A percentile compares a stretch with the other conserved stretches of the same genome.
phyloP scores from a whole-genome alignment of 2,329 filamentous ascomycete genomes.

The Dactylella cylindrospora region DNA sequence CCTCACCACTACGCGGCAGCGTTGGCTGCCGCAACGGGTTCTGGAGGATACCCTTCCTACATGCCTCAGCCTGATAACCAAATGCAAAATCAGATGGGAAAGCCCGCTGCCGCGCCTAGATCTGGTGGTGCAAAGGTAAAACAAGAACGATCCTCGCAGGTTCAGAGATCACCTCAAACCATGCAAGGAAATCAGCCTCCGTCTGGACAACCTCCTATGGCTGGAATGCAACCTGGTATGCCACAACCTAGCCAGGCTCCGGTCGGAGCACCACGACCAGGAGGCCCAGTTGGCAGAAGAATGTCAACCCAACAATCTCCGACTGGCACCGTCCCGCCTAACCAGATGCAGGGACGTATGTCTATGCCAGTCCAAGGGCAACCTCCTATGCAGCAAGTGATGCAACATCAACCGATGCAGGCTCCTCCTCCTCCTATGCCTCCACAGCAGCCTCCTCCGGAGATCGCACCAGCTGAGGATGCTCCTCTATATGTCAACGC shows the following conservation, averaged over 20 bases:
- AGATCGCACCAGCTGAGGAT: slow-evolving; percentile 77
- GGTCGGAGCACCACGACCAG: slow-evolving; percentile 23
- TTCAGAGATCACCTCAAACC: slow-evolving; percentile 41
- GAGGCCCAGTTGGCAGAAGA: slow-evolving; percentile 32
- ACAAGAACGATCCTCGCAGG: slow-evolving; percentile 34
- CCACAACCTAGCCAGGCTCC: slow-evolving; percentile 35
- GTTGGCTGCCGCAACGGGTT: slow-evolving; percentile 40
- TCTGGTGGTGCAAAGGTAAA: slow-evolving; percentile 35
- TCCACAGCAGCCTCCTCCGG: slow-evolving; percentile 72
- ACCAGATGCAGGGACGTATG: slow-evolving; percentile 37
- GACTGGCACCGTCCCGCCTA: slow-evolving; percentile 19
- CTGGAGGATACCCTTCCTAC: slow-evolving; percentile 33
- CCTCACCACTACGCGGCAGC: slow-evolving; percentile 44
- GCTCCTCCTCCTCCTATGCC: slow-evolving; percentile 60
- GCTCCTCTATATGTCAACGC: slow-evolving; percentile 96
- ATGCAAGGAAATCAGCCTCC: slow-evolving; percentile 36
- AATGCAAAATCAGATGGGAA: slow-evolving; percentile 42
- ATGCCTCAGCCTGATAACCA: slow-evolving; percentile 38
- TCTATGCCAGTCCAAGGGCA: slow-evolving; percentile 36
- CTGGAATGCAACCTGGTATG: slow-evolving; percentile 36
- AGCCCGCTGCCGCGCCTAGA: slow-evolving; percentile 29
- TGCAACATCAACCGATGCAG: slow-evolving; percentile 47
- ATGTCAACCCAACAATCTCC: slow-evolving; percentile 43
- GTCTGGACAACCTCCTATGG: slow-evolving; percentile 30
- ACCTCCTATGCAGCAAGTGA: slow-evolving; percentile 42